A percentile compares a stretch with the other conserved stretches of the same genome.
Evolutionary conservation across 2,329 filamentous ascomycete species (phyloP).

Genomic region (Beauveria caledonica): DNA sequence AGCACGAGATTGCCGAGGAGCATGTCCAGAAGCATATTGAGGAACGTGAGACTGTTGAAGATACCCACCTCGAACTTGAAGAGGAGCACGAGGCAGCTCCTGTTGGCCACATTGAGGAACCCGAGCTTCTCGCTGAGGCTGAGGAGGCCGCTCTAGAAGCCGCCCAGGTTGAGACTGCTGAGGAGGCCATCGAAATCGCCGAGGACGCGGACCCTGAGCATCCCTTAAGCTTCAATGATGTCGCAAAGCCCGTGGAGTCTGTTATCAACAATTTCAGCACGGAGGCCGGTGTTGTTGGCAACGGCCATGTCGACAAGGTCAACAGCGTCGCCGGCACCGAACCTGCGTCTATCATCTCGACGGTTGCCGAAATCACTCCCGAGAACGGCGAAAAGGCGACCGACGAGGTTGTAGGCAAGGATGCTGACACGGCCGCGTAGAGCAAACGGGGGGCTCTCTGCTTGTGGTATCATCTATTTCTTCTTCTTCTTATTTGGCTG

Average conservation of each 20-base stretch:
- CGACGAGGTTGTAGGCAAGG: background rate
- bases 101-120: conserved; percentile 5
- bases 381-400: background rate
- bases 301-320: background rate
- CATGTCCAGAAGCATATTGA: conserved; percentile 13
- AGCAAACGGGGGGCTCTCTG: background rate
- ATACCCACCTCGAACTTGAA: background rate
- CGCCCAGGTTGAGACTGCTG: conserved; percentile 11
- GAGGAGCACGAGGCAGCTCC: conserved; percentile 8
- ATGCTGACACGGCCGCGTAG: background rate
- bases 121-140: background rate
- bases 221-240: background rate
- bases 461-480: background rate
- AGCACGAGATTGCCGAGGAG: background rate
- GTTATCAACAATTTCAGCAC: background rate
- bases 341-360: background rate
- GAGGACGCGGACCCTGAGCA: conserved; percentile 7
- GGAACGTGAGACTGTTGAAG: conserved; percentile 14
- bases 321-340: background rate
- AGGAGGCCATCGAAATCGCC: conserved; percentile 11
- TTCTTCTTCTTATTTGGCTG: conserved; percentile 10
- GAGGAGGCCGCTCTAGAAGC: conserved; percentile 13
- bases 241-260: conserved; percentile 2
- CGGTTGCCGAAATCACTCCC: background rate
- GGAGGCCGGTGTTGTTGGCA: background rate